These are phyloP conservation scores for Psidium friedrichsthalianum DNA, from an alignment of 345 rosid genomes.

Conservation along the genomic window DNA sequence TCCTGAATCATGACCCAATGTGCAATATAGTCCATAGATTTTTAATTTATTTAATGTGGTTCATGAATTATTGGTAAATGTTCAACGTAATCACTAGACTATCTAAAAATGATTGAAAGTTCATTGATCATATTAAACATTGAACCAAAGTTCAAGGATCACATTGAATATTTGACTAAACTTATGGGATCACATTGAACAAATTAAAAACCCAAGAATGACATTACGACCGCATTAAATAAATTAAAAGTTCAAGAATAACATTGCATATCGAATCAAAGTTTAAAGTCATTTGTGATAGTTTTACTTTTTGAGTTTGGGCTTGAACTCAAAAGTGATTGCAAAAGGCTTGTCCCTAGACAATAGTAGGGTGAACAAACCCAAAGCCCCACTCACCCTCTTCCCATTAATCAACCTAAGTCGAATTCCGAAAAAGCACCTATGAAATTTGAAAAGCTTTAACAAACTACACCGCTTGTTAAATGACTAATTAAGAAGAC, in stretches of 20 bases:
- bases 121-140: background rate
- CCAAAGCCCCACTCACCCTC: background rate
- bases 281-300: background rate
- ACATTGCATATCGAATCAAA: background rate
- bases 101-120: background rate
- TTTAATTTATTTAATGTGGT: background rate
- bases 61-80: background rate
- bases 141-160: background rate
- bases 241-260: no score
- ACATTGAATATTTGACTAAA: background rate
- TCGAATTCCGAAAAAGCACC: background rate
- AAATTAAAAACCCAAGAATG: no score
- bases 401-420: background rate
- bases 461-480: background rate
- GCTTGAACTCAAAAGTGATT: background rate
- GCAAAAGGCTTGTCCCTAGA: background rate
- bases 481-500: background rate
- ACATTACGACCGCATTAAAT: no score
- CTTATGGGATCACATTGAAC: no score
- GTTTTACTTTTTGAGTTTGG: background rate
- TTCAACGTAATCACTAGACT: no score
- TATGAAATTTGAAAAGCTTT: background rate
- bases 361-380: background rate
- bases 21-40: background rate
- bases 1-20: background rate